Evolutionary conservation across 2,329 filamentous ascomycete species (phyloP), one percentile per base, ranked within the genome.

Genomic region (Rhynchosporium agropyri): DNA sequence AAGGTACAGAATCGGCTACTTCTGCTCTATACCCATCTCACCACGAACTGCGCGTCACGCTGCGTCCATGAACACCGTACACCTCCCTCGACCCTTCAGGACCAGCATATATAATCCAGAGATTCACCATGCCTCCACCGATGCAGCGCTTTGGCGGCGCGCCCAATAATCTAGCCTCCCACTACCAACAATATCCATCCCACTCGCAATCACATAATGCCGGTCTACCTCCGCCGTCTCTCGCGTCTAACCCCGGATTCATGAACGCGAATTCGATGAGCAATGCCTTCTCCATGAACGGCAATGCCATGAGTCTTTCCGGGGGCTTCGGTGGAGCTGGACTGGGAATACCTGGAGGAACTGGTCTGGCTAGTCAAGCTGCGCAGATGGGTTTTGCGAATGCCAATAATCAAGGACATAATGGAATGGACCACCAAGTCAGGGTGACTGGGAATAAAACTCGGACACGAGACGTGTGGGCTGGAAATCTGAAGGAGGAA

Each of bases 381-480:
- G 92, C 91, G 64, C 87, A 94, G 73, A 90, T 95, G 83, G 89
- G 91, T 6, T 97, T 97, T 75, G 85, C 89, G 63, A 89, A 88
- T 76, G 89, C 80, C 76, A 81, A 76, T 72, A 84, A 88, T 69
- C 84, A 86, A 65, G 78, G 80, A 64, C 80, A 85, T 63, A 84
- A 82, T 65, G 78, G 79, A n/a, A 76, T 79, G 61, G 79, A 83
- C 60, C 80, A 84, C 74, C 83, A 76, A 70, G 77, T 77, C 76
- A 86, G 84, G 77, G 75, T 75, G 62, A 82, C 85, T 65, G 83
- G 84, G 20, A 81, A 80, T 38, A 91, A 92, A 73, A 86, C 88
- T 66, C 84, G 92, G 75, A 98, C 98, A 88, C 86, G 93, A 68
- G 94, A 99, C 73, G 95, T 99, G 45, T 99, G 95, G 95, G 90